Base-by-base conservation (phyloP, 106 monocot species). In the Alisma plantagoaquatica region DNA sequence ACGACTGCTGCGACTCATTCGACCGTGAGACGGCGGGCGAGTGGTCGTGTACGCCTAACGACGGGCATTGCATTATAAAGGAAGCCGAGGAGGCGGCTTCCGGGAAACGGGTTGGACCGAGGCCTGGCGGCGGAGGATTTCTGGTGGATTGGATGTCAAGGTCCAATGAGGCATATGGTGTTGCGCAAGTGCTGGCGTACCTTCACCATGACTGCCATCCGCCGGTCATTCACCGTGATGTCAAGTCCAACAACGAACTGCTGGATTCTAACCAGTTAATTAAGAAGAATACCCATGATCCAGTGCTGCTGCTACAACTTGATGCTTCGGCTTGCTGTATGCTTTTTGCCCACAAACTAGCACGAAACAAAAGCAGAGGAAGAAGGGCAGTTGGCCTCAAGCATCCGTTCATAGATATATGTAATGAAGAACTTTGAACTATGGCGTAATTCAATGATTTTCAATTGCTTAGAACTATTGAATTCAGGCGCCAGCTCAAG, bases 161-260 rank as follows among this genome's bases (percentile, higher is more conserved):
- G 55, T 92, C 82, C 81, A 82, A 77, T 20, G 79, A 86, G 27
- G 92, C 86, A 10, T 55, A 49, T 18, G 92, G 92, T 0, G 61
- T 92, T 2, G 92, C 92, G 1, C 75, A 77, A 10, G 92, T 82
- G 4, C 61, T 92, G n/a, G 81, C 92, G 0, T 92, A 92, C 67
- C 71, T 92, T 23, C 92, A 92, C 60, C 86, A 92, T 26, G 86
- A 92, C 56, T 92, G 92, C 52, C 82, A 60, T 10, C 92, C 92
- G 19, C 79, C 67, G 53, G 76, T 92, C 16, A 86, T 92, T 41
- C 92, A 92, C 71, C 67, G 92, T 0, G 86, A 92, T 57, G 78
- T 92, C 9, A 92, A 91, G 61, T 81, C 91, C 8, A 86, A 68
- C 69, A 91, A 91, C 28, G 76, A 85, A 35, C 51, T 91, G 19